These are phyloP conservation scores for Fomes fomentarius DNA, from an alignment of 1,284 basidiomycete genomes.

Conservation along the genomic window DNA sequence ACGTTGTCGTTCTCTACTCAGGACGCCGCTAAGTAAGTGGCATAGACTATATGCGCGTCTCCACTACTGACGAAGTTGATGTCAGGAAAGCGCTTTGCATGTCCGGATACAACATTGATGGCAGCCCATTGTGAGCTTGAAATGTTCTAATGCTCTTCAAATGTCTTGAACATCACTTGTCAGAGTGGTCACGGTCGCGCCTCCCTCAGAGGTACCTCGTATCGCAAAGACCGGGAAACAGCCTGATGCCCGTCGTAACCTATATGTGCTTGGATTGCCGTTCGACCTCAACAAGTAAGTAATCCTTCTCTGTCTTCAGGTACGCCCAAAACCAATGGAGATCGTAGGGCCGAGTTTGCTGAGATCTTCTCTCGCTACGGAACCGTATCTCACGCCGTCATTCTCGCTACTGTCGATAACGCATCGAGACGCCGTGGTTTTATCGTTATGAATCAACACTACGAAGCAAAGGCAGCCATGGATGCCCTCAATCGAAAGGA, in stretches of 20 bases:
- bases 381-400: conserved; percentile 70
- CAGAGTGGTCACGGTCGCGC: conserved; percentile 39
- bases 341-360: conserved; percentile 58
- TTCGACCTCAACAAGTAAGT: conserved; percentile 75
- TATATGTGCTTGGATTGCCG: conserved; percentile 79
- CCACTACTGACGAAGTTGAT: not conserved
- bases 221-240: conserved; percentile 32
- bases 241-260: conserved; percentile 66
- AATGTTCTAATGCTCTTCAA: not conserved
- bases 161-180: not conserved
- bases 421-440: conserved; percentile 80
- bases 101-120: conserved; percentile 65
- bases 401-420: conserved; percentile 79
- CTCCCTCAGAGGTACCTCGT: conserved; percentile 24
- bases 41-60: conserved; percentile 7
- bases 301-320: not conserved
- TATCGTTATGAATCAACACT: conserved; percentile 73
- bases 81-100: conserved; percentile 66
- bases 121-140: conserved; percentile 52
- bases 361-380: conserved; percentile 66
- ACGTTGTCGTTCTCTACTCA: conserved; percentile 54
- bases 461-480: conserved; percentile 71
- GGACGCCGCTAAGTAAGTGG: conserved; percentile 50
- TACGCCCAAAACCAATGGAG: not conserved
- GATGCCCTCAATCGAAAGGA: conserved; percentile 63